Evolutionary conservation across 2,329 filamentous ascomycete genomes (phyloP), one percentile per base, ranked within the genome.

Genomic region (Metarhizium anisopliae): DNA sequence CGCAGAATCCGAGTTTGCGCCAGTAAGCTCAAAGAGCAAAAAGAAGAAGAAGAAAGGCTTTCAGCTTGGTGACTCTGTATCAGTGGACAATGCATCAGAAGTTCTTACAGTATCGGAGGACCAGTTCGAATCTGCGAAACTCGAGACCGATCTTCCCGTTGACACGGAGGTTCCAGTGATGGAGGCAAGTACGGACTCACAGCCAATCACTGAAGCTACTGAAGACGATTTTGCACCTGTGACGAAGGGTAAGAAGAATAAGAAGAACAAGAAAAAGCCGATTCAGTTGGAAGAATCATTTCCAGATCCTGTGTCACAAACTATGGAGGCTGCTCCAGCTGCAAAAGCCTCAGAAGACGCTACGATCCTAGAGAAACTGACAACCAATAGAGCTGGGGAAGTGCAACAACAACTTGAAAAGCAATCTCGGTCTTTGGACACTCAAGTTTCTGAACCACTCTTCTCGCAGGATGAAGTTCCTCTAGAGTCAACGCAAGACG

Each of bases 381-480:
- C 5, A 29, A 40, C n/a, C 11, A 18, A 51, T 6, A 47, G 38
- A n/a, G 4, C 1, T 30, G 47, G 45, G 4, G 18, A 51, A 36
- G 16, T 40, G 30, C 45, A 35, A 35, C 7, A 8, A 6, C 32
- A 38, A 35, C 16, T n/a, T 20, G 16, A 30, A 53, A 11, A 53
- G n/a, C 18, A 61, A 58, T 13, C 50, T 38, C 20, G 25, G 52
- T 7, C 43, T 25, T 10, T 53, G 47, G 5, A 50, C 50, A 20
- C 67, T 3, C 58, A 66, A 38, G 36, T 65, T 16, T 70, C 68
- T 13, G 68, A 70, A 56, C 64, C 65, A 10, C 58, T 70, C 10
- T 70, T 70, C 47, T 25, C 25, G 25, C 65, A 66, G 5, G 64
- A 58, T n/a, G 64, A 68, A 29, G 51, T 47, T 16, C 60, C 62